Conservation (phyloP, 805 yeast genomes). For the Metschnikowia santaceciliae region DNA sequence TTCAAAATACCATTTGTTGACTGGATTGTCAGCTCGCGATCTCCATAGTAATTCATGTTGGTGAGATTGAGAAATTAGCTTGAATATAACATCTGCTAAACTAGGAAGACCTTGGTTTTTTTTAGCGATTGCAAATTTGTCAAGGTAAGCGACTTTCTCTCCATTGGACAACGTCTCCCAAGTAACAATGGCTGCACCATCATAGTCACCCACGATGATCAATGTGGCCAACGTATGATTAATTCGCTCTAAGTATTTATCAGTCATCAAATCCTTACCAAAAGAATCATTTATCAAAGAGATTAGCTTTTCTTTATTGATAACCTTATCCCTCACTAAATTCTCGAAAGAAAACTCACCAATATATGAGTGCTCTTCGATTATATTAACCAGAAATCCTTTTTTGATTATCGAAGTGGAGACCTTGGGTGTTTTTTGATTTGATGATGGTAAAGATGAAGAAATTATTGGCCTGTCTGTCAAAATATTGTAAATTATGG, state of each 20-base stretch:
- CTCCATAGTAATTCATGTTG: slow-evolving; percentile 84
- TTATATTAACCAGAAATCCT: slow-evolving; percentile 59
- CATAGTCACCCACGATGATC: slow-evolving; percentile 89
- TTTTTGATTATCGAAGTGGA: slow-evolving; percentile 76
- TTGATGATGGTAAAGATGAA: slow-evolving; percentile 75
- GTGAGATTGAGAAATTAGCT: slow-evolving; percentile 64
- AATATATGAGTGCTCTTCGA: slow-evolving; percentile 26
- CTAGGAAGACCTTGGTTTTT: slow-evolving; percentile 88
- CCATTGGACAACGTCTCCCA: slow-evolving; percentile 50
- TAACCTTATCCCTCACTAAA: slow-evolving; percentile 31
- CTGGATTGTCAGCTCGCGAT: slow-evolving; percentile 81
- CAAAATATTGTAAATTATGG: slow-evolving; percentile 81
- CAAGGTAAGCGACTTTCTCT: slow-evolving; percentile 66
- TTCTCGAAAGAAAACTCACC: slow-evolving; percentile 38
- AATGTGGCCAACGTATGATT: slow-evolving; percentile 66
- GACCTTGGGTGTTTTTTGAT: slow-evolving; percentile 52
- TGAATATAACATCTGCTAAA: slow-evolving; percentile 89
- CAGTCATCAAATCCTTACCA: slow-evolving; percentile 58
- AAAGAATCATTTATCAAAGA: slow-evolving; percentile 75
- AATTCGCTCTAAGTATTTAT: slow-evolving; percentile 64
- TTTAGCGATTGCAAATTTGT: slow-evolving; percentile 87
- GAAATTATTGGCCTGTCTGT: slow-evolving; percentile 91
- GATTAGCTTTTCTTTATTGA: slow-evolving; percentile 58
- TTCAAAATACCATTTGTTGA: slow-evolving; percentile 97
- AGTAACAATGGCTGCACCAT: slow-evolving; percentile 90